phyloP scores from a whole-genome alignment of 2,329 filamentous ascomycete species.

The Simplicillium aogashimaense region DNA sequence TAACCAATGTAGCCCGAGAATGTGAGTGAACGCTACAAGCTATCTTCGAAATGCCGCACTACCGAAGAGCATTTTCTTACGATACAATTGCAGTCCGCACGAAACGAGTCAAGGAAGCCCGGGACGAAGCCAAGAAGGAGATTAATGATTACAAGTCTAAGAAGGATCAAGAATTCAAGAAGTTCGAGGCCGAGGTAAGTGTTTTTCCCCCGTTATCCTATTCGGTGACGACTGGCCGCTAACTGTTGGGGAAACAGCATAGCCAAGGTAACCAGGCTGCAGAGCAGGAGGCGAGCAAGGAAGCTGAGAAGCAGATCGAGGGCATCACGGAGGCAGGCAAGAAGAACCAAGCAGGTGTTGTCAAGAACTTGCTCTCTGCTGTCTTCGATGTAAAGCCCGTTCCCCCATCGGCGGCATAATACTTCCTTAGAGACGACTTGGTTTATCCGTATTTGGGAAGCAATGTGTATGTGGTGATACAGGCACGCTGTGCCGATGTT shows the following conservation, averaged over 20 bases:
- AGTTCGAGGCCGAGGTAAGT: constrained; percentile 67
- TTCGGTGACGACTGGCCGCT: constrained; percentile 2
- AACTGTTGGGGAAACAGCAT: constrained; percentile 51
- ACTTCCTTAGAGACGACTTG: not conserved
- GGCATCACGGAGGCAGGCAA: constrained; percentile 71
- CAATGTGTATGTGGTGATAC: not conserved
- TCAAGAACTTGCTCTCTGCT: constrained; percentile 74
- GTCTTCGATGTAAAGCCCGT: constrained; percentile 77
- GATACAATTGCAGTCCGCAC: constrained; percentile 50
- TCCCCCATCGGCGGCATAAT: constrained; percentile 22
- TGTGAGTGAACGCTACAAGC: constrained; percentile 49
- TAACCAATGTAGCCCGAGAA: constrained; percentile 53
- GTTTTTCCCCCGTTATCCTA: not conserved
- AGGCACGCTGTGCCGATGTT: not conserved
- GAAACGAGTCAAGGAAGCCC: constrained; percentile 93
- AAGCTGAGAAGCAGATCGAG: constrained; percentile 71
- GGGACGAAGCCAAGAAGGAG: constrained; percentile 94
- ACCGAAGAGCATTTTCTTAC: constrained; percentile 6
- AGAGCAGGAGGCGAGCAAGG: constrained; percentile 69
- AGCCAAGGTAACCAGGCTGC: constrained; percentile 77
- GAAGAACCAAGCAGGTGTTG: constrained; percentile 69
- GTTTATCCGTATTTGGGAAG: not conserved
- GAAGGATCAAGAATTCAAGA: constrained; percentile 93
- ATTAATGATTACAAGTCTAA: constrained; percentile 83
- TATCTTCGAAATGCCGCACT: constrained; percentile 2